A percentile compares a stretch with the other conserved stretches of the same genome.
Conservation (phyloP, 2,329 filamentous ascomycete genomes). For the Aureobasidium sp. region DNA sequence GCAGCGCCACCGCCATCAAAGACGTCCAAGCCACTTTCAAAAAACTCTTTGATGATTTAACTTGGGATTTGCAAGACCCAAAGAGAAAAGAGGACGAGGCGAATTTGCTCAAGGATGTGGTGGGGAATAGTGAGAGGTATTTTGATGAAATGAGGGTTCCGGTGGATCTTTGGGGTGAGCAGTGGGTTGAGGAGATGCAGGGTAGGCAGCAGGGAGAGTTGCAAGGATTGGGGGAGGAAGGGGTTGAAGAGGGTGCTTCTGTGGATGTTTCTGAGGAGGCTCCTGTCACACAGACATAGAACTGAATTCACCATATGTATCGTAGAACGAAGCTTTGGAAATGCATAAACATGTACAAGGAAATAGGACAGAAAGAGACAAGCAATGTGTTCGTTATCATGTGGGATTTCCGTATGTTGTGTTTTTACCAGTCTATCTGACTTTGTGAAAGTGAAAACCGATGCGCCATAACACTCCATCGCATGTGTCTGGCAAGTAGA, state of each 20-base stretch:
- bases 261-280: not conserved
- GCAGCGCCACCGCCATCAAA: conserved; percentile 41
- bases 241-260: not conserved
- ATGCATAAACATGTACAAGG: not conserved
- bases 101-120: conserved; percentile 21
- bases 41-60: not conserved
- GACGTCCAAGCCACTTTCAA: conserved; percentile 40
- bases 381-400: conserved; percentile 4
- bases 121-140: conserved; percentile 26
- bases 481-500: conserved; percentile 11
- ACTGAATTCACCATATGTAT: not conserved
- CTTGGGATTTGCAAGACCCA: conserved; percentile 13
- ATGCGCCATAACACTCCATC: conserved; percentile 13
- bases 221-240: not conserved
- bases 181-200: not conserved
- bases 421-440: conserved; percentile 16
- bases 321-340: not conserved
- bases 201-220: not conserved
- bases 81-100: not conserved
- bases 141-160: conserved; percentile 20
- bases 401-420: conserved; percentile 7
- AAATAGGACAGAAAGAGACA: not conserved
- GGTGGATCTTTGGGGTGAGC: conserved; percentile 18
- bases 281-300: not conserved
- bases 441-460: conserved; percentile 5